Evolutionary conservation across 2,329 filamentous ascomycete genomes (phyloP).

Genomic region (Macrophomina phaseolina): DNA sequence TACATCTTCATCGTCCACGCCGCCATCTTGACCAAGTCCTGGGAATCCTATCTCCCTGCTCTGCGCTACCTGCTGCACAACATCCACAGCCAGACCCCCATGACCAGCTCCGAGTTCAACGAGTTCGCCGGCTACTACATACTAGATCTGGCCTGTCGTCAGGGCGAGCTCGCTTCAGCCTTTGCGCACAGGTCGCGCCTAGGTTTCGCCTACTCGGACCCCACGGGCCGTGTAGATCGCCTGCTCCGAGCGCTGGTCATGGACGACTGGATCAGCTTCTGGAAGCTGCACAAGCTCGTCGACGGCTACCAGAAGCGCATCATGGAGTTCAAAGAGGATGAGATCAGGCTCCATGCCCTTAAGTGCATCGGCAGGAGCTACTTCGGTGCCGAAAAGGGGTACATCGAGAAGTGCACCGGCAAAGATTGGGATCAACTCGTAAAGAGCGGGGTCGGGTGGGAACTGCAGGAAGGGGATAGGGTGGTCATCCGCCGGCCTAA

Average conservation of each 20-base stretch:
- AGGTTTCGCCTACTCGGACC: conserved; percentile 21
- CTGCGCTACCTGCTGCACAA: conserved; percentile 76
- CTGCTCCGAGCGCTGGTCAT: conserved; percentile 74
- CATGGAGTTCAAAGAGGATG: conserved; percentile 79
- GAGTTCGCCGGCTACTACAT: conserved; percentile 84
- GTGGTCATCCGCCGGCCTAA: conserved; percentile 76
- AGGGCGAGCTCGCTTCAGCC: conserved; percentile 75
- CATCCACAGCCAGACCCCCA: conserved; percentile 71
- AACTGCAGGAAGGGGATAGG: conserved; percentile 68
- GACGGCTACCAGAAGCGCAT: conserved; percentile 81
- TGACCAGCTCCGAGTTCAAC: conserved; percentile 73
- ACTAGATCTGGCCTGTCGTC: conserved; percentile 86
- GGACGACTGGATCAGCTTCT: conserved; percentile 84
- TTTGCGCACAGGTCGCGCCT: conserved; percentile 67
- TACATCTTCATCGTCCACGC: conserved; percentile 92
- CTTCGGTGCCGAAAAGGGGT: conserved; percentile 70
- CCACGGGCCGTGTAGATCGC: conserved; percentile 62
- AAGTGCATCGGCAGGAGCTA: conserved; percentile 89
- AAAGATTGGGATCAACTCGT: conserved; percentile 75
- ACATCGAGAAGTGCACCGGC: conserved; percentile 72
- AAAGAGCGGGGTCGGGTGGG: conserved; percentile 82
- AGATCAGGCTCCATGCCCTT: conserved; percentile 76
- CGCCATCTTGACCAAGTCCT: conserved; percentile 78
- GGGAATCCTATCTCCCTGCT: conserved; percentile 88
- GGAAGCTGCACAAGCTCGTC: conserved; percentile 70